Percentiles rank a stretch among this genome's conserved stretches.
phyloP scores from a whole-genome alignment of 1,284 basidiomycete genomes.

The Papiliotrema laurentii region DNA sequence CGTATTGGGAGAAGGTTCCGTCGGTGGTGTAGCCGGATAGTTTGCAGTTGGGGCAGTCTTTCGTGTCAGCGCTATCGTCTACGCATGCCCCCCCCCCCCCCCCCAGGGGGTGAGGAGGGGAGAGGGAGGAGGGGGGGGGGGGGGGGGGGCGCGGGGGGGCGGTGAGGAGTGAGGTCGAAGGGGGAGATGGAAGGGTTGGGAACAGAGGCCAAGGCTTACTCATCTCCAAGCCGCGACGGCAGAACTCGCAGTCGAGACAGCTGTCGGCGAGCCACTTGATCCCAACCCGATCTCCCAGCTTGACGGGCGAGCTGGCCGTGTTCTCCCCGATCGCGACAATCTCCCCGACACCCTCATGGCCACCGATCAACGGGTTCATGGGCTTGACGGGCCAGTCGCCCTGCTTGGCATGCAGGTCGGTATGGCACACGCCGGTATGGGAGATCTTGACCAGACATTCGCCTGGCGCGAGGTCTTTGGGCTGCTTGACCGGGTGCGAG shows the following conservation, averaged over 20 bases:
- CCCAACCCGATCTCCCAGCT: slow-evolving; percentile 74
- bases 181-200: no score
- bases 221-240: slow-evolving; percentile 63
- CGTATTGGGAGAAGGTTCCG: slow-evolving; percentile 79
- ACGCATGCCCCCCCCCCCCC: no score
- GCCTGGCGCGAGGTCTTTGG: slow-evolving; percentile 65
- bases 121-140: no score
- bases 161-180: no score
- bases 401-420: slow-evolving; percentile 65
- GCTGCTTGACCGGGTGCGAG: slow-evolving; percentile 55
- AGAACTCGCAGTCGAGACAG: slow-evolving; percentile 69
- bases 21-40: slow-evolving; percentile 70
- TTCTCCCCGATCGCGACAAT: slow-evolving; percentile 72
- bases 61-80: no score
- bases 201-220: no score
- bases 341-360: slow-evolving; percentile 51
- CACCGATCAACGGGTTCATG: slow-evolving; percentile 71
- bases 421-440: slow-evolving; percentile 63
- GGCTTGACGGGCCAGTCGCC: slow-evolving; percentile 68
- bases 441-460: slow-evolving; percentile 76
- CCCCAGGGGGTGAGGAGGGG: no score
- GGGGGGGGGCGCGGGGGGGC: no score
- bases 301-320: slow-evolving; percentile 54
- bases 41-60: slow-evolving; percentile 57
- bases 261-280: slow-evolving; percentile 76